phyloP scores from a whole-genome alignment of 2,329 filamentous ascomycete genomes.

The Neurospora crassa region DNA sequence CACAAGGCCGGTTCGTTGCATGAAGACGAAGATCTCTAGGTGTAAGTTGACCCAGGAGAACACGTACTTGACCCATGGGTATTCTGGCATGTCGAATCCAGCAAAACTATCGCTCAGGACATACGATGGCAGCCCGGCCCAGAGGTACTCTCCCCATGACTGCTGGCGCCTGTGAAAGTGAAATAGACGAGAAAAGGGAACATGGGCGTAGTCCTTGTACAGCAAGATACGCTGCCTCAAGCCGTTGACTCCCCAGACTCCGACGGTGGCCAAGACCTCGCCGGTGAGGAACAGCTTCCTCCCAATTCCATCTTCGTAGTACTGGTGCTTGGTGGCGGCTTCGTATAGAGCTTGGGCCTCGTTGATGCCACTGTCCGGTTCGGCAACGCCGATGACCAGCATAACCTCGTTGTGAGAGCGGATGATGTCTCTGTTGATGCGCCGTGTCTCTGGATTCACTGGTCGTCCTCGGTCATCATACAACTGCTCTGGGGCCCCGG shows the following conservation, averaged over 20 bases:
- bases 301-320: constrained; percentile 39
- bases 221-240: constrained; percentile 46
- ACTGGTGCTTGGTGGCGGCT: constrained; percentile 32
- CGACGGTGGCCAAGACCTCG: constrained; percentile 30
- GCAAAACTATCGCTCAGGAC: constrained; percentile 25
- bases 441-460: constrained; percentile 43
- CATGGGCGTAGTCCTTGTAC: constrained; percentile 38
- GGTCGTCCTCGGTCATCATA: constrained; percentile 49
- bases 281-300: constrained; percentile 26
- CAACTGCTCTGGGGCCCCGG: constrained; percentile 33
- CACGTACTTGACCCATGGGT: constrained; percentile 6
- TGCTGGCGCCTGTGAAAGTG: constrained; percentile 24
- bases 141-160: constrained; percentile 24
- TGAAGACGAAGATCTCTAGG: constrained; percentile 40
- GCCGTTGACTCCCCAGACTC: constrained; percentile 42
- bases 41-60: constrained; percentile 34
- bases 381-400: constrained; percentile 52
- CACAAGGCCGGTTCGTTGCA: constrained; percentile 42
- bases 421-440: constrained; percentile 47
- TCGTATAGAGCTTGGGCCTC: constrained; percentile 28
- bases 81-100: constrained; percentile 13
- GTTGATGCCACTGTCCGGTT: constrained; percentile 38
- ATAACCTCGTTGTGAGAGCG: constrained; percentile 55
- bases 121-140: constrained; percentile 32
- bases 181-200: constrained; percentile 38